These are phyloP conservation scores for Fusarium marasasianum DNA, from an alignment of 2,329 filamentous ascomycete genomes.

Conservation along the genomic window DNA sequence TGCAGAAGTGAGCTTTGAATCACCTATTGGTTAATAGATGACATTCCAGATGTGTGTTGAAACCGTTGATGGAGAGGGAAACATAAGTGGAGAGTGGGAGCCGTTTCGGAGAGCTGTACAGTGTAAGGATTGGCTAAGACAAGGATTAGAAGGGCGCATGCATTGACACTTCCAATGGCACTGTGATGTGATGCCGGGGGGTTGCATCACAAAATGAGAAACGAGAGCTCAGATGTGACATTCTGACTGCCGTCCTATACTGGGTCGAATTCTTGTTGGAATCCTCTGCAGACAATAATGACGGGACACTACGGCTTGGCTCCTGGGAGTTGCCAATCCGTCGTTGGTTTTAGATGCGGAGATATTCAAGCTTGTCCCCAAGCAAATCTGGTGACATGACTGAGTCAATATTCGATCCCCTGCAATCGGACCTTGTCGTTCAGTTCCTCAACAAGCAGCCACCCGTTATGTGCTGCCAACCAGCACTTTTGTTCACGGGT, in stretches of 20 bases:
- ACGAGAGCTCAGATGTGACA: slow-evolving; percentile 35
- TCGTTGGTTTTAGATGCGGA: slow-evolving; percentile 11
- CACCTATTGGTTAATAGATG: slow-evolving; percentile 26
- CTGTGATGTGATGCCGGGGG: slow-evolving; percentile 37
- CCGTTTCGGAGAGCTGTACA: slow-evolving; percentile 8
- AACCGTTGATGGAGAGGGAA: slow-evolving; percentile 27
- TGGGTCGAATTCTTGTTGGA: slow-evolving; percentile 11
- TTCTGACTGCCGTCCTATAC: slow-evolving; percentile 33
- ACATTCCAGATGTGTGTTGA: slow-evolving; percentile 17
- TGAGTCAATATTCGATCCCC: slow-evolving; percentile 19
- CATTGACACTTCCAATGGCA: slow-evolving; percentile 8
- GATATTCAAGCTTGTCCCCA: slow-evolving; percentile 1
- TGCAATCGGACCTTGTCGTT: slow-evolving; percentile 14
- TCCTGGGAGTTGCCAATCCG: slow-evolving; percentile 12
- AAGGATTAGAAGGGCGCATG: slow-evolving; percentile 13
- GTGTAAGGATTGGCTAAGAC: slow-evolving; percentile 34
- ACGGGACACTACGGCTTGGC: slow-evolving; percentile 23
- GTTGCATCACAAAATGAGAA: slow-evolving; percentile 32
- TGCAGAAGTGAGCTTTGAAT: slow-evolving; percentile 19
- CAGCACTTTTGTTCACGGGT: slow-evolving; percentile 14
- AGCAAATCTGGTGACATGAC: slow-evolving; percentile 23
- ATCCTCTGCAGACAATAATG: not conserved
- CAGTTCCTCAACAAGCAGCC: slow-evolving; percentile 25
- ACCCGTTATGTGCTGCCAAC: slow-evolving; percentile 30
- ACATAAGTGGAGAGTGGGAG: slow-evolving; percentile 17